These are phyloP conservation scores for Aspergillus udagawae DNA, from an alignment of 2,329 filamentous ascomycete genomes.

Conservation along the genomic window DNA sequence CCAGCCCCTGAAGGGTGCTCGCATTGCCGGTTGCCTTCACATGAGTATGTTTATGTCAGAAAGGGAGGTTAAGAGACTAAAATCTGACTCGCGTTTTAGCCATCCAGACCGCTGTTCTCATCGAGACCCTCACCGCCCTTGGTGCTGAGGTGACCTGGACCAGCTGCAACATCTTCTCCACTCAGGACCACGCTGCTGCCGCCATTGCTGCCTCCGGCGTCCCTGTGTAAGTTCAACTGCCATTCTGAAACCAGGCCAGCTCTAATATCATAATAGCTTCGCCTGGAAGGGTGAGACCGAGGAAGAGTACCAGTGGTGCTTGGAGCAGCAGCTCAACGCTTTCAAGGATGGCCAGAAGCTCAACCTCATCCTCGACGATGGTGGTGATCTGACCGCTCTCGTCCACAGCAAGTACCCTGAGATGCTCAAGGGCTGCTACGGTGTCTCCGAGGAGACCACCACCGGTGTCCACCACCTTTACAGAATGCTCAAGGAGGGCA, in stretches of 20 bases:
- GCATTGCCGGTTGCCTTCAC: slow-evolving; percentile 97
- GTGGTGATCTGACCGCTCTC: slow-evolving; percentile 92
- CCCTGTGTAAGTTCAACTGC: slow-evolving; percentile 59
- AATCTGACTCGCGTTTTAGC: slow-evolving; percentile 43
- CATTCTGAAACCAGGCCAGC: slow-evolving; percentile 21
- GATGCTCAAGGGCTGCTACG: slow-evolving; percentile 96
- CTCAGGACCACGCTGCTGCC: slow-evolving; percentile 95
- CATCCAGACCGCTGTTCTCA: slow-evolving; percentile 98
- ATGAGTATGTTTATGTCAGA: slow-evolving; percentile 62
- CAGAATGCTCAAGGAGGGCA: slow-evolving; percentile 88
- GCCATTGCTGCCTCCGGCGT: slow-evolving; percentile 92
- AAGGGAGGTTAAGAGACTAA: background rate
- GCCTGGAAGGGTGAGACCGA: slow-evolving; percentile 91
- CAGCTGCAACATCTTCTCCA: slow-evolving; percentile 99
- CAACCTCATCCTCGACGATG: slow-evolving; percentile 98
- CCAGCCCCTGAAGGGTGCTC: slow-evolving; percentile 90
- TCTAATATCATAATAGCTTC: slow-evolving; percentile 42
- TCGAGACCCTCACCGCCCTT: slow-evolving; percentile 91
- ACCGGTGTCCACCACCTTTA: slow-evolving; percentile 99
- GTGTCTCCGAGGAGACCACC: slow-evolving; percentile 98
- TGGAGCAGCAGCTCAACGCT: slow-evolving; percentile 94
- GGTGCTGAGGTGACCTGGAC: slow-evolving; percentile 99
- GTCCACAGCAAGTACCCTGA: slow-evolving; percentile 98
- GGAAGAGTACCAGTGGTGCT: slow-evolving; percentile 99
- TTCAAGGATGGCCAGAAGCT: slow-evolving; percentile 97